A percentile compares a stretch with the other conserved stretches of the same genome.
Evolutionary conservation across 2,329 filamentous ascomycete genomes (phyloP).

Genomic region (Pseudogymnoascus sp.): DNA sequence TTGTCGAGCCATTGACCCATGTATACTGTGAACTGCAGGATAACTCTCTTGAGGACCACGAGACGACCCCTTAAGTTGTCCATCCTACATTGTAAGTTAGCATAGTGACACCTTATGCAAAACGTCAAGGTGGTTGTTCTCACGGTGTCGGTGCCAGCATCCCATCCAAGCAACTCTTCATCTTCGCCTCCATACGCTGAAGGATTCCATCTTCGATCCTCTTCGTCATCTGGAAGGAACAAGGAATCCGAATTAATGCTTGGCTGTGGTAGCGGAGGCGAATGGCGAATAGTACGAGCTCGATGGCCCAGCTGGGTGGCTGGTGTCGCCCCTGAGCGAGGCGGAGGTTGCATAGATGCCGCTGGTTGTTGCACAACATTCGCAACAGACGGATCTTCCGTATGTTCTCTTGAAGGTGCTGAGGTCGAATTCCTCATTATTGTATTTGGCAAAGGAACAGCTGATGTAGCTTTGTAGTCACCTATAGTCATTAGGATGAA

Average conservation of each 20-base stretch:
- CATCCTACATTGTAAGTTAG: constrained; percentile 18
- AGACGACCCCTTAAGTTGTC: constrained; percentile 21
- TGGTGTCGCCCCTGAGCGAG: constrained; percentile 15
- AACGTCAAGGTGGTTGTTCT: constrained; percentile 23
- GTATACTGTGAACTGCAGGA: constrained; percentile 10
- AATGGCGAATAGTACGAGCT: constrained; percentile 36
- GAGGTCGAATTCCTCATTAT: constrained; percentile 22
- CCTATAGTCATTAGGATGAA: constrained; percentile 79
- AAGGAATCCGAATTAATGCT: constrained; percentile 58
- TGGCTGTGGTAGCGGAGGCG: constrained; percentile 45
- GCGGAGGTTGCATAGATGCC: constrained; percentile 24
- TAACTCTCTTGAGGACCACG: constrained; percentile 13
- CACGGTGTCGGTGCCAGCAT: constrained; percentile 57
- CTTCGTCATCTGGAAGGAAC: constrained; percentile 58
- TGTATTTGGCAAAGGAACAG: constrained; percentile 21
- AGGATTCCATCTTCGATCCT: constrained; percentile 66
- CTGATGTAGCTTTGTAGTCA: constrained; percentile 36
- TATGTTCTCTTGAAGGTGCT: constrained; percentile 21
- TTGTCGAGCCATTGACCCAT: constrained; percentile 8
- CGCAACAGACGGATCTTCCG: constrained; percentile 20
- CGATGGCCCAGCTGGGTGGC: constrained; percentile 31
- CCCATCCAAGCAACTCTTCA: constrained; percentile 64
- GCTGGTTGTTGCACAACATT: constrained; percentile 19
- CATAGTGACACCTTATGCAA: constrained; percentile 24
- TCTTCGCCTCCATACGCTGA: constrained; percentile 57